phyloP scores from a whole-genome alignment of 2,329 filamentous ascomycete genomes.

The Botryotinia convoluta region DNA sequence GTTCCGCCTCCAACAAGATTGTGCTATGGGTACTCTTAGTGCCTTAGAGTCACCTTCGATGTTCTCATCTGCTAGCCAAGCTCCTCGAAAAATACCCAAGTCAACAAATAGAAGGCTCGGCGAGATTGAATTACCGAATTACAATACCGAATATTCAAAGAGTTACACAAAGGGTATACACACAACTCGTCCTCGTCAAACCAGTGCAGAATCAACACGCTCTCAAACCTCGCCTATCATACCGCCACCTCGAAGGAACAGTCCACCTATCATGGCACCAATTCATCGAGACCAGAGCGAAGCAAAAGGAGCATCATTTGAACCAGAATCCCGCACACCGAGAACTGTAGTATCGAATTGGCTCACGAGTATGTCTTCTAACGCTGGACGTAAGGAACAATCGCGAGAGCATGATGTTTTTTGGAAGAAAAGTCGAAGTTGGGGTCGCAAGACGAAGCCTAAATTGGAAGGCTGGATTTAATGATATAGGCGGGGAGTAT shows the following conservation, averaged over 20 bases:
- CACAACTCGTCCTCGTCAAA: neutral
- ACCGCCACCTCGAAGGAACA: slow-evolving; percentile 7
- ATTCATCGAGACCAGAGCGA: slow-evolving; percentile 8
- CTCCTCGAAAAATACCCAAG: neutral
- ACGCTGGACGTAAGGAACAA: slow-evolving; percentile 12
- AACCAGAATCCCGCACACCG: slow-evolving; percentile 12
- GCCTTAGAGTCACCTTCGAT: neutral
- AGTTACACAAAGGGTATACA: neutral
- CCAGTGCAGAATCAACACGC: neutral
- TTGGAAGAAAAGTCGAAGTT: slow-evolving; percentile 11
- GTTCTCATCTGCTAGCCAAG: neutral
- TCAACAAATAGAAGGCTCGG: neutral
- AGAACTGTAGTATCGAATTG: slow-evolving; percentile 14
- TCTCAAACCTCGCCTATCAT: neutral
- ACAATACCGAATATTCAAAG: neutral
- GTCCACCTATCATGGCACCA: slow-evolving; percentile 7
- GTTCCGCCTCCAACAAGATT: slow-evolving; percentile 5
- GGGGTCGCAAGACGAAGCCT: slow-evolving; percentile 12
- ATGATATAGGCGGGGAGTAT: neutral
- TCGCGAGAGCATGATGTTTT: slow-evolving; percentile 1
- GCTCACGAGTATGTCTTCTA: slow-evolving; percentile 14
- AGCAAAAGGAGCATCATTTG: slow-evolving; percentile 10
- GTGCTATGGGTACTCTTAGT: neutral
- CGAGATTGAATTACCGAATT: neutral
- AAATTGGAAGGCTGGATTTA: slow-evolving; percentile 14